Base-by-base conservation (phyloP, 768 basidiomycete species). In the Leccinum broughii region DNA sequence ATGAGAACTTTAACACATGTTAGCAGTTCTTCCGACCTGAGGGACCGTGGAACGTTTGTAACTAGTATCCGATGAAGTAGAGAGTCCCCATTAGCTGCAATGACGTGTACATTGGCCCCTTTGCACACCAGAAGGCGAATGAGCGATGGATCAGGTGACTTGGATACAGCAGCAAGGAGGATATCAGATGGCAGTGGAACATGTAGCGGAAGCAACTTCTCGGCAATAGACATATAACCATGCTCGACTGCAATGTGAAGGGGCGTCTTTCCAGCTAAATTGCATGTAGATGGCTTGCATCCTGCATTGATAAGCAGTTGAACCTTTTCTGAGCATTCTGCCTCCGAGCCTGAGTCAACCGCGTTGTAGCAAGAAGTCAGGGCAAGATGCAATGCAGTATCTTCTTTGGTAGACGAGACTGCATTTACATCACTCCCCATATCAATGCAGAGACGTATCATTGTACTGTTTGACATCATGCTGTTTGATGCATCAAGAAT, bases 341-440 rank as follows among this genome's bases (percentile, higher is more conserved):
- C 14, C 48, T 26, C 24, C n/a, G 0, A 46, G 28, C 0, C 10
- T 28, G 26, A 7, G 6, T 28, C 26, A 7, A 7, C 0, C 1
- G 5, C 1, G 26, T 26, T 0, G 26, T 28, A 7, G 26, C 0
- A 10, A 0, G 11, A 2, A 0, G 5, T 14, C 0, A 3, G 22
- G 13, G 46, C 2, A 20, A 11, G 24, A 24, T 49, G 48, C 11
- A 49, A 1, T 0, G 13, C 22, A 20, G 22, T 49, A 24, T 49
- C 14, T 20, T 24, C 48, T 22, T 10, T 1, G 3, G 15, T 39
- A 5, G 48, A 24, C 26, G 48, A 49, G 15, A 49, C 22, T 11
- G 24, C 2, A 7, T 49, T 22, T 15, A 49, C 24, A 26, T 49
- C 14, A 15, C 48, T 15, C 24, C 22, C n/a, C 20, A 22, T 49